Conservation (phyloP, 495 filamentous ascomycete species). For the Venustampulla echinocandica region DNA sequence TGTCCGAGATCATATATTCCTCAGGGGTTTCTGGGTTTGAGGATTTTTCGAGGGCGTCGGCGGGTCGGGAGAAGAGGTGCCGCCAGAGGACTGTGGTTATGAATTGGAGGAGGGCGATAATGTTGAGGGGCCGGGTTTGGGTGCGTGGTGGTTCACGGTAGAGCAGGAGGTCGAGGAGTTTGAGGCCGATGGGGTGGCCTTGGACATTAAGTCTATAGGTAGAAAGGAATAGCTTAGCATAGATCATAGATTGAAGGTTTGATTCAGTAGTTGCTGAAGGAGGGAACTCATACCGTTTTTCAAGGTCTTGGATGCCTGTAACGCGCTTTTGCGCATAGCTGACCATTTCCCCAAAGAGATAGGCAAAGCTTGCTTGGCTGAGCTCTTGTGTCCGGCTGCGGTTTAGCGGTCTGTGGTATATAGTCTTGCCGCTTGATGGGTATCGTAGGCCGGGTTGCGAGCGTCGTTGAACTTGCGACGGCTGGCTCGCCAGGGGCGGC, state of each 20-base stretch:
- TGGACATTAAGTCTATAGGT: constrained; percentile 71
- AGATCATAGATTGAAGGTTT: background rate
- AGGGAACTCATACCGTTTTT: constrained; percentile 42
- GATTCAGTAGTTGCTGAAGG: constrained; percentile 1
- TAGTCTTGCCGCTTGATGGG: constrained; percentile 91
- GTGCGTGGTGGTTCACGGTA: constrained; percentile 61
- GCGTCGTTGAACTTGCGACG: constrained; percentile 20
- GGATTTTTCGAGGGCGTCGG: constrained; percentile 85
- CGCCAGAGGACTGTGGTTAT: constrained; percentile 86
- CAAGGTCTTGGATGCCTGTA: constrained; percentile 84
- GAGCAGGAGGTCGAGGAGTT: constrained; percentile 89
- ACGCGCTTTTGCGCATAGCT: constrained; percentile 86
- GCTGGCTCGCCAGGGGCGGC: constrained; percentile 25
- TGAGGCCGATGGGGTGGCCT: constrained; percentile 90
- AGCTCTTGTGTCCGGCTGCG: constrained; percentile 78
- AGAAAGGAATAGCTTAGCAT: too few species aligned
- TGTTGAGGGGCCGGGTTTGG: constrained; percentile 71
- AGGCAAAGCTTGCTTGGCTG: constrained; percentile 88
- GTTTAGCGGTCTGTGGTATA: constrained; percentile 93
- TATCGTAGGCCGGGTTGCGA: constrained; percentile 66
- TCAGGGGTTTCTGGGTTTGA: constrained; percentile 69
- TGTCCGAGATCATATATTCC: constrained; percentile 98
- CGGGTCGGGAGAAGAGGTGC: constrained; percentile 81
- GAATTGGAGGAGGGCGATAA: constrained; percentile 88
- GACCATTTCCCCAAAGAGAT: constrained; percentile 95